Base-by-base conservation (phyloP, 75 land plant genomes). In the Adiantum capillusveneris region DNA sequence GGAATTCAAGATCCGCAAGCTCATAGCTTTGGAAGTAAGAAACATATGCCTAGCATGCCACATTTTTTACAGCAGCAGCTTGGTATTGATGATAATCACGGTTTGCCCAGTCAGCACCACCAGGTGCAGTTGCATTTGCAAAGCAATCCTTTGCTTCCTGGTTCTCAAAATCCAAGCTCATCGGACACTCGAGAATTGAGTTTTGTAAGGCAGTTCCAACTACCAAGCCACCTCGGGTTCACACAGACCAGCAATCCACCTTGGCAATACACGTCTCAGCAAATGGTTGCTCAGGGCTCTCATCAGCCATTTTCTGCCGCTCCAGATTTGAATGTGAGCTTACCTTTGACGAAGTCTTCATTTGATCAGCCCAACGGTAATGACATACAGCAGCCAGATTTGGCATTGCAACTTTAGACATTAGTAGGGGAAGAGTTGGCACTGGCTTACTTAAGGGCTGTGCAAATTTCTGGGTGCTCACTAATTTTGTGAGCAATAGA, bases 361-460 rank as follows among this genome's bases (percentile, higher is more conserved):
- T 20, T 20, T 46, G 49, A 46, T 17, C 49, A 46, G 17, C 14
- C 49, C 21, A 46, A 46, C 17, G 49, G 49, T 46, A n/a, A 14
- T 46, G 49, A 46, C 5, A 17, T 46, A 20, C 49, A 46, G 17
- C 49, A 46, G 21, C 49, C 49, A 20, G 49, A 46, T 46, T 20
- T 46, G 3, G 49, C 49, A n/a, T 46, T 46, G 21, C 49, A 46
- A 20, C 49, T 46, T 46, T 48, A 34, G 37, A n/a, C n/a, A n/a
- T n/a, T n/a, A n/a, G n/a, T n/a, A n/a, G n/a, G n/a, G n/a, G n/a
- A n/a, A n/a, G n/a, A n/a, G n/a, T n/a, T n/a, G n/a, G n/a, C n/a
- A n/a, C n/a, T n/a, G n/a, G n/a, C n/a, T n/a, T n/a, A n/a, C n/a
- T n/a, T n/a, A n/a, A 34, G 37, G 3, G 37, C 37, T 34, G 37